Conservation (phyloP, 345 rosid genomes). For the Eucalyptus tenuipes region DNA sequence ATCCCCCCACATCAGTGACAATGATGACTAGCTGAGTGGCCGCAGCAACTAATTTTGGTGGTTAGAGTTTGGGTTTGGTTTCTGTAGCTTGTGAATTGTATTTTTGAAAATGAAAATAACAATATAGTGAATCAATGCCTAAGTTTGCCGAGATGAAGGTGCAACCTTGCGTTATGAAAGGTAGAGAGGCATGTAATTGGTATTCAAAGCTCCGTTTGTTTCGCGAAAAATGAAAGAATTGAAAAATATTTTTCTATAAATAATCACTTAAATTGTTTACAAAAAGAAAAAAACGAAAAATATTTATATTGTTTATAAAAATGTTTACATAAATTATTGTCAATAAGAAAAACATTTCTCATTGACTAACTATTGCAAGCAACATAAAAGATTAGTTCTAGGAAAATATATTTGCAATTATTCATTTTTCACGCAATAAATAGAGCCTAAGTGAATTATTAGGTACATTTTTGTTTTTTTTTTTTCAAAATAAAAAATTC, state of each 20-base stretch:
- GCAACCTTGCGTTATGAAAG: neutral
- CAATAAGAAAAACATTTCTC: too few species aligned
- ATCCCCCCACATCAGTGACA: neutral
- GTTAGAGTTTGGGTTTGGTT: neutral
- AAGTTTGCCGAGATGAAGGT: neutral
- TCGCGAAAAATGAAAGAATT: rapidly evolving
- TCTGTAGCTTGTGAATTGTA: neutral
- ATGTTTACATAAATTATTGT: too few species aligned
- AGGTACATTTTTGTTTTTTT: neutral
- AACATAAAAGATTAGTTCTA: too few species aligned
- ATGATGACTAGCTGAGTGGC: neutral
- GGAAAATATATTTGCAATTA: too few species aligned
- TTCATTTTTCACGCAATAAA: rapidly evolving
- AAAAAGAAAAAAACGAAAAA: too few species aligned
- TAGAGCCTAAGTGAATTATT: too few species aligned
- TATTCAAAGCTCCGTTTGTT: too few species aligned
- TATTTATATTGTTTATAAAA: too few species aligned
- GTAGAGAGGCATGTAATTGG: neutral
- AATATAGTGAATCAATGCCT: neutral
- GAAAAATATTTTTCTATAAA: too few species aligned
- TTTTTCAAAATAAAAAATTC: neutral
- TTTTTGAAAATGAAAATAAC: neutral
- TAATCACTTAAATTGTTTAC: too few species aligned
- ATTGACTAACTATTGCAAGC: too few species aligned
- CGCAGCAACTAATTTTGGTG: neutral